Evolutionary conservation across 768 basidiomycete genomes (phyloP), one percentile per base, ranked within the genome.

Genomic region (Boletus insuetus): DNA sequence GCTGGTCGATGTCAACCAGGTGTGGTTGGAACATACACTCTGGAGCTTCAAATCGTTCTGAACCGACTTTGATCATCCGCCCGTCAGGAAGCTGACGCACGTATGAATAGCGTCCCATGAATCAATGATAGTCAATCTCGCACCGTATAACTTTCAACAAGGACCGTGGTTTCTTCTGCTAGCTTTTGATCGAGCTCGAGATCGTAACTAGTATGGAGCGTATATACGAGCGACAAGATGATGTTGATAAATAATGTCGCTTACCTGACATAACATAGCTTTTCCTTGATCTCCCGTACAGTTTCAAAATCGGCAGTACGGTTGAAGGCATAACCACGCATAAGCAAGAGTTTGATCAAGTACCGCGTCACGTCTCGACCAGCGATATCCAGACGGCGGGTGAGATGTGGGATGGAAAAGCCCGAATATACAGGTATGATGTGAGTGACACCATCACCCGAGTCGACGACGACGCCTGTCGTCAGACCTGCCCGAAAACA

Each of bases 311-410:
- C 97, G 26, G 97, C 97, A 3, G 97, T 99, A 39, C 97, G 86
- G 75, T 99, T 98, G 82, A 99, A 98, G 1, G 97, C 97, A 72
- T 99, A 98, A n/a, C 97, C 97, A n/a, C 96, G 86, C 95, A 98
- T 98, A 63, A 98, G 84, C 34, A 99, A 79, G n/a, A 99, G 82
- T 75, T 98, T 99, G 83, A 99, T 99, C 73, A 99, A 79, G 74
- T 99, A 99, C 64, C 94, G 86, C 44, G 97, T 99, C 45, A 99
- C 97, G 70, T 99, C 97, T 60, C 97, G 86, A 19, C 97, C 97
- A 51, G 97, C 97, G 63, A 99, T 98, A 68, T 99, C 97, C 56
- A 99, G 79, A 58, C 97, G 87, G 38, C 89, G 84, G 3, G 94
- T 98, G 43, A 98, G 79, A 72, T 98, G 97, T 1, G 96, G 96